Percentiles rank a stretch among this genome's conserved stretches.
These are phyloP conservation scores for Pseudotulostoma volvatum DNA, from an alignment of 495 filamentous ascomycete species.

Conservation along the genomic window DNA sequence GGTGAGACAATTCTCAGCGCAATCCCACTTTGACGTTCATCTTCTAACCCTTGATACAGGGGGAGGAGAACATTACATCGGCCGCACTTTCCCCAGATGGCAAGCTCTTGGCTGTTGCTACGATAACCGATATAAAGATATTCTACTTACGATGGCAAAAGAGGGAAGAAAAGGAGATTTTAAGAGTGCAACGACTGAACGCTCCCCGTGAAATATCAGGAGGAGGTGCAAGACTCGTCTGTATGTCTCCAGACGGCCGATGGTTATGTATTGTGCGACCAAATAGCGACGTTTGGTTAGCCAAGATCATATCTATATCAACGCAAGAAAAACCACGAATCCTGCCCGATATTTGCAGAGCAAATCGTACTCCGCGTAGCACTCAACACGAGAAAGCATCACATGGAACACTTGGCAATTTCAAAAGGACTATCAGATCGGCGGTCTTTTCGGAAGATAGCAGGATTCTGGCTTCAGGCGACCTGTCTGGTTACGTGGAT, in stretches of 20 bases:
- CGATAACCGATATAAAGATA: conserved; percentile 57
- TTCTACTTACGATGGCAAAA: conserved; percentile 39
- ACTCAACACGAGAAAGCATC: conserved; percentile 33
- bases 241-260: conserved; percentile 33
- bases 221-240: conserved; percentile 48
- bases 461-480: conserved; percentile 57
- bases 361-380: conserved; percentile 43
- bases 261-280: conserved; percentile 40
- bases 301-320: conserved; percentile 24
- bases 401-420: conserved; percentile 56
- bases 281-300: conserved; percentile 32
- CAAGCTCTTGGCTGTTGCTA: conserved; percentile 59
- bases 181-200: conserved; percentile 55
- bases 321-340: conserved; percentile 25
- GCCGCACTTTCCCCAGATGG: conserved; percentile 59
- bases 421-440: conserved; percentile 60
- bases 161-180: conserved; percentile 28
- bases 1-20: conserved; percentile 16
- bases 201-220: conserved; percentile 29
- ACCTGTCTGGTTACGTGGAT: conserved; percentile 75
- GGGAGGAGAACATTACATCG: conserved; percentile 77
- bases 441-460: conserved; percentile 69
- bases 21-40: no score
- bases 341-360: conserved; percentile 30
- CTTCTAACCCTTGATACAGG: conserved; percentile 28